Percentiles rank a stretch among this genome's conserved stretches.
Evolutionary conservation across 192 early-diverging fungal species (phyloP).

Genomic region (Coemansia sp.): DNA sequence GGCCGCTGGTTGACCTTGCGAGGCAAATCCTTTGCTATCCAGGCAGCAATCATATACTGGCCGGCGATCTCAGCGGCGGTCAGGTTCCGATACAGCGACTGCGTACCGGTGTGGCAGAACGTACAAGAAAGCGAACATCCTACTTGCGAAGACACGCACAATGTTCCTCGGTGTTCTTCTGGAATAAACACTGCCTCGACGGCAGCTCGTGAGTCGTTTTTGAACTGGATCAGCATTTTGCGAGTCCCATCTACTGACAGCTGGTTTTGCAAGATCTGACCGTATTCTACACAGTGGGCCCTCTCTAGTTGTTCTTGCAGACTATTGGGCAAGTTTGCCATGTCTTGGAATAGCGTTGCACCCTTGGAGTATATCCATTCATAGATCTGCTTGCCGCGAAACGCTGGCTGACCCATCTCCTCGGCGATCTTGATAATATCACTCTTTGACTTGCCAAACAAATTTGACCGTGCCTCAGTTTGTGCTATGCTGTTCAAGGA

Average conservation of each 20-base stretch:
- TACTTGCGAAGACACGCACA: constrained; percentile 82
- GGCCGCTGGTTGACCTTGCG: constrained; percentile 39
- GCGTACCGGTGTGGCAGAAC: constrained; percentile 92
- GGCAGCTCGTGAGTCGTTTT: constrained; percentile 55
- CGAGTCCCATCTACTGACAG: constrained; percentile 61
- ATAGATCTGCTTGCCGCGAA: constrained; percentile 39
- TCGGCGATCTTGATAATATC: constrained; percentile 10
- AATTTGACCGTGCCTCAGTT: constrained; percentile 2
- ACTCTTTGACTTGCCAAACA: constrained; percentile 39
- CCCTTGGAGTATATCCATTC: constrained; percentile 56
- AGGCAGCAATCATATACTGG: constrained; percentile 68
- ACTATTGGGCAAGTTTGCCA: constrained; percentile 59
- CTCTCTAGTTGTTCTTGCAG: constrained; percentile 54
- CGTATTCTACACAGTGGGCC: constrained; percentile 59
- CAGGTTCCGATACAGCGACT: constrained; percentile 76
- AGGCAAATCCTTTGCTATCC: constrained; percentile 64
- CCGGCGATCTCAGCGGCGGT: constrained; percentile 69
- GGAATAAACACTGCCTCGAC: constrained; percentile 83
- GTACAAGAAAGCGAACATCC: constrained; percentile 84
- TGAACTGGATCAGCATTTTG: constrained; percentile 63
- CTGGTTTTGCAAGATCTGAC: constrained; percentile 55
- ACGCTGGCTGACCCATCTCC: constrained; percentile 11
- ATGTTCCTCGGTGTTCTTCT: constrained; percentile 62
- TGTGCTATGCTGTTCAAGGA: background rate
- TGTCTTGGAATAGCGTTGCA: constrained; percentile 63